Conservation (phyloP, 352 stramenopile species). For the Phytophthora lateralis region DNA sequence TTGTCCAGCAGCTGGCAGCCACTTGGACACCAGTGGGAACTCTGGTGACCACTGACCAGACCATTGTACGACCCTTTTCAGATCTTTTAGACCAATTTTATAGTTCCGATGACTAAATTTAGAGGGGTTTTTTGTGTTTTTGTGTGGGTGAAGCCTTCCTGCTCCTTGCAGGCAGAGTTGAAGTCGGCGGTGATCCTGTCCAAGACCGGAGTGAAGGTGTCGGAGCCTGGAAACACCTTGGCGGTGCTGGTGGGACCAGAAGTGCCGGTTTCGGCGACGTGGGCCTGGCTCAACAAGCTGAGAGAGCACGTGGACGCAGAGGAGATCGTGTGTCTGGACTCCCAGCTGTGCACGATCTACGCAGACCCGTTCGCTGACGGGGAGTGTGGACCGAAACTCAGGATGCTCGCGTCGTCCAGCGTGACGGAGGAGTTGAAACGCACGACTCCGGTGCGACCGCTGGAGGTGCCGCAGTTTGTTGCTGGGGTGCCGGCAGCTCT, state of each 20-base stretch:
- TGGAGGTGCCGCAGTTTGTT: slow-evolving; percentile 67
- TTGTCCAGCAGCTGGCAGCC: slow-evolving; percentile 50
- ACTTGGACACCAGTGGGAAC: slow-evolving; percentile 54
- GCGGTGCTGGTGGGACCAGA: slow-evolving; percentile 47
- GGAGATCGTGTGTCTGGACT: slow-evolving; percentile 64
- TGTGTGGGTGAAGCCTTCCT: slow-evolving; percentile 27
- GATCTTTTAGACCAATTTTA: slow-evolving; percentile 1
- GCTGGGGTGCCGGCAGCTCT: slow-evolving; percentile 56
- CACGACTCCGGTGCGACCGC: slow-evolving; percentile 39
- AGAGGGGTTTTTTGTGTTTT: neutral
- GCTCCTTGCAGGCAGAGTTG: slow-evolving; percentile 14
- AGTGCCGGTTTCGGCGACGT: slow-evolving; percentile 49
- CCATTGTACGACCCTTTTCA: slow-evolving; percentile 37
- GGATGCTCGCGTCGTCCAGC: slow-evolving; percentile 47
- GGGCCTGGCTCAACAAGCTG: slow-evolving; percentile 56
- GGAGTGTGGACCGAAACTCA: slow-evolving; percentile 45
- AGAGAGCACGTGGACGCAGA: slow-evolving; percentile 43
- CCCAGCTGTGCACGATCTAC: slow-evolving; percentile 64
- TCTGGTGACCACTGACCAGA: slow-evolving; percentile 58
- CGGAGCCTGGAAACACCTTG: slow-evolving; percentile 41
- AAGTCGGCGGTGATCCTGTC: slow-evolving; percentile 44
- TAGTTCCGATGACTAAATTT: neutral
- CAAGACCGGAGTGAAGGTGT: slow-evolving; percentile 37
- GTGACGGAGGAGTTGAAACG: slow-evolving; percentile 38
- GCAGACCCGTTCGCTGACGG: slow-evolving; percentile 36